A percentile compares a stretch with the other conserved stretches of the same genome.
These are phyloP conservation scores for Boletus sp. DNA, from an alignment of 768 basidiomycete species.

Conservation along the genomic window DNA sequence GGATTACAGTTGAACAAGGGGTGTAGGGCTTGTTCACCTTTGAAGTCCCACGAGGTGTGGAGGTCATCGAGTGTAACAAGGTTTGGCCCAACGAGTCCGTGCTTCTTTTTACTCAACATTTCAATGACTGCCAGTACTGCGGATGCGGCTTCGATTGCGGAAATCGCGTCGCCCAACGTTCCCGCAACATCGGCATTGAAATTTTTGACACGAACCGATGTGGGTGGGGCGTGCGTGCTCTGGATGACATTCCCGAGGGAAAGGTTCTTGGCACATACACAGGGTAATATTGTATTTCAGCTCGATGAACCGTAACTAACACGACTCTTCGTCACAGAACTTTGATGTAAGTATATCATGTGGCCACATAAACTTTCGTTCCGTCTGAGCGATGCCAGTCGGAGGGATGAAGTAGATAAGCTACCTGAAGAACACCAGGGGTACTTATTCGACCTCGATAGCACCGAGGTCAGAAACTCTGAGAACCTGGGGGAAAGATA, in stretches of 20 bases:
- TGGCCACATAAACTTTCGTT: background rate
- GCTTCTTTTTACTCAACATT: background rate
- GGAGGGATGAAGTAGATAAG: constrained; percentile 40
- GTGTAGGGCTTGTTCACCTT: constrained; percentile 51
- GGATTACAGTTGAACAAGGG: background rate
- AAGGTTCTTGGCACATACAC: constrained; percentile 67
- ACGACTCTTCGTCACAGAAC: constrained; percentile 30
- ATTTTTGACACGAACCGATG: constrained; percentile 59
- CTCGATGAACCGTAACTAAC: constrained; percentile 1
- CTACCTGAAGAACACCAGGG: constrained; percentile 36
- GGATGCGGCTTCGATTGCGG: constrained; percentile 42
- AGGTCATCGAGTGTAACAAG: constrained; percentile 66
- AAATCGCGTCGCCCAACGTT: constrained; percentile 61
- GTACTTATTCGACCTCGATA: constrained; percentile 66
- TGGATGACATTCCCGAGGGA: constrained; percentile 41
- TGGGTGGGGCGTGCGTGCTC: constrained; percentile 67
- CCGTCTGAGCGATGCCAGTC: constrained; percentile 29
- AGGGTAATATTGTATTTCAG: constrained; percentile 43
- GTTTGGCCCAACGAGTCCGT: constrained; percentile 29
- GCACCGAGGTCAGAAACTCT: constrained; percentile 41
- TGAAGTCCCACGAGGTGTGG: constrained; percentile 37
- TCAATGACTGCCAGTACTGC: constrained; percentile 38
- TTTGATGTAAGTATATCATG: constrained; percentile 39
- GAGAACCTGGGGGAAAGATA: constrained; percentile 36
- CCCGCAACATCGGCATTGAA: constrained; percentile 55